Evolutionary conservation across 106 monocot species (phyloP).

Genomic region (Triglochin maritima): DNA sequence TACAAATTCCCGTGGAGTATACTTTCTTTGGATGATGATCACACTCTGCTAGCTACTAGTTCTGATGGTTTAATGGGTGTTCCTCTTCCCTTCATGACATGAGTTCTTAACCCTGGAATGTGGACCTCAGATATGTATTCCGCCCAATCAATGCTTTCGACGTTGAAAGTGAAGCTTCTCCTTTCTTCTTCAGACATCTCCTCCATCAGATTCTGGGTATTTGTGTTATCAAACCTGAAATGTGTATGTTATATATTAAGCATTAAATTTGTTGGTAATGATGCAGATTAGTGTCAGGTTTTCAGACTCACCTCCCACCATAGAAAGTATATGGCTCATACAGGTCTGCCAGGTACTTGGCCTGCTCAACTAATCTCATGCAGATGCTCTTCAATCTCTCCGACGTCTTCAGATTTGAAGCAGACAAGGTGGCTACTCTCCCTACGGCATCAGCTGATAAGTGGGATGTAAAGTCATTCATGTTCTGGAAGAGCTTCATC

Average conservation of each 20-base stretch:
- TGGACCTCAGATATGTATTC: slow-evolving; percentile 76
- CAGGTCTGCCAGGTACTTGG: slow-evolving; percentile 56
- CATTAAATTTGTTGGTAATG: background rate
- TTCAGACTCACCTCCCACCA: slow-evolving; percentile 45
- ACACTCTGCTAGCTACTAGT: background rate
- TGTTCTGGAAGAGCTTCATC: slow-evolving; percentile 50
- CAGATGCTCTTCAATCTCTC: slow-evolving; percentile 31
- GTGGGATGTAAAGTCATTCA: slow-evolving; percentile 44
- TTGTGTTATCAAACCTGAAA: slow-evolving; percentile 53
- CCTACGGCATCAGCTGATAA: slow-evolving; percentile 19
- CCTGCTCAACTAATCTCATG: slow-evolving; percentile 56
- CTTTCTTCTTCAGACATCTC: slow-evolving; percentile 77
- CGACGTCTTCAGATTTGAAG: slow-evolving; percentile 19
- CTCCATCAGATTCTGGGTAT: slow-evolving; percentile 44
- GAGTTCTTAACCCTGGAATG: slow-evolving; percentile 72
- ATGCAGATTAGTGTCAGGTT: background rate
- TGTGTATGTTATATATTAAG: background rate
- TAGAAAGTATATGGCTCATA: slow-evolving; percentile 87
- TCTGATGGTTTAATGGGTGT: background rate
- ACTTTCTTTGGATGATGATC: background rate
- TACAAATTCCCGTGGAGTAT: background rate
- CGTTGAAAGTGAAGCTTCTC: slow-evolving; percentile 52
- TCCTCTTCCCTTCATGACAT: slow-evolving; percentile 87
- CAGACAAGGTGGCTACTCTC: background rate
- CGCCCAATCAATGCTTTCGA: slow-evolving; percentile 53